Conservation (phyloP, 1,284 basidiomycete species). For the Phellinidium pouzarii region DNA sequence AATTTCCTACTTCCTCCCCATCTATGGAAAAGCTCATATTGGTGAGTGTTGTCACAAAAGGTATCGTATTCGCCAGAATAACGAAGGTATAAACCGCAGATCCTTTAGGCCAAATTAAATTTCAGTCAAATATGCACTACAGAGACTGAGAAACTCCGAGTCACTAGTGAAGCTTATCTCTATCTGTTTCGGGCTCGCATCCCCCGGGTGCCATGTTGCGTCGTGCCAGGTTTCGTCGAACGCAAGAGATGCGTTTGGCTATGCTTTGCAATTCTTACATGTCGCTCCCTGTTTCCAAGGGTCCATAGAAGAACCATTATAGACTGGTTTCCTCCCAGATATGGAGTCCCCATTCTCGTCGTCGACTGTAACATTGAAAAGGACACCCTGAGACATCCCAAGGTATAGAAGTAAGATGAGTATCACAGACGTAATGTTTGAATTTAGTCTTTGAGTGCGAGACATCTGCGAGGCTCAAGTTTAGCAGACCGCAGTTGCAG, state of each 20-base stretch:
- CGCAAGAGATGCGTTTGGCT: slow-evolving; percentile 10
- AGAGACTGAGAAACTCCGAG: too few relatives aligned
- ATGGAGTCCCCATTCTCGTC: neutral
- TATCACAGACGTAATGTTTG: too few relatives aligned
- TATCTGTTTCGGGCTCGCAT: neutral
- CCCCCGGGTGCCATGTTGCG: slow-evolving; percentile 13
- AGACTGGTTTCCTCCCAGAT: neutral
- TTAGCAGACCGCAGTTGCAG: too few relatives aligned
- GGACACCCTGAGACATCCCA: neutral
- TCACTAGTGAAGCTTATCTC: slow-evolving; percentile 13
- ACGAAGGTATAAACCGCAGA: slow-evolving; percentile 13
- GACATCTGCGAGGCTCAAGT: too few relatives aligned
- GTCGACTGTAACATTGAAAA: neutral
- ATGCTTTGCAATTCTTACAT: slow-evolving; percentile 19
- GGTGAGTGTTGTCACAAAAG: slow-evolving; percentile 1
- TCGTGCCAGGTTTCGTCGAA: slow-evolving; percentile 24
- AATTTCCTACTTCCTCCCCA: neutral
- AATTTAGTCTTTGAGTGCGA: too few relatives aligned
- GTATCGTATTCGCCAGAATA: slow-evolving; percentile 8
- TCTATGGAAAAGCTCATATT: slow-evolving; percentile 12
- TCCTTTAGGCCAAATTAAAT: slow-evolving; percentile 1
- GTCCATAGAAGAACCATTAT: neutral
- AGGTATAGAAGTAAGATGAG: too few relatives aligned
- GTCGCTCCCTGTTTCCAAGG: slow-evolving; percentile 20
- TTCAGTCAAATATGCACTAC: neutral